Evolutionary conservation across 2,329 filamentous ascomycete species (phyloP), one percentile per base, ranked within the genome.

Genomic region (Verticillium tricorpus): DNA sequence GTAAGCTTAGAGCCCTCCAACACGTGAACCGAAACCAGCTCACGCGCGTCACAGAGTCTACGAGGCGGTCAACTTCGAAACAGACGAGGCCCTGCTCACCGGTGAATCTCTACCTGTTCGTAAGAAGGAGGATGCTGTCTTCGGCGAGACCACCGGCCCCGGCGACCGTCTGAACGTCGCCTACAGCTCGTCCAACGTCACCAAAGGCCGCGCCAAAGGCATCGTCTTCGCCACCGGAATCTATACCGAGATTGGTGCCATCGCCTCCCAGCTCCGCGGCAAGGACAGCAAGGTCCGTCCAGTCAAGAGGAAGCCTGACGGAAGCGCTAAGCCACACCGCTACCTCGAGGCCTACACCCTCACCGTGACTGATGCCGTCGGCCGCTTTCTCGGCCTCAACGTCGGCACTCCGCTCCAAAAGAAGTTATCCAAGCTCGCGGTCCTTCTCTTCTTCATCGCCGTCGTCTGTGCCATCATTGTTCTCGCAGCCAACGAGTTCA

Each of bases 331-430:
- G 65, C 79, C 81, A 58, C 74, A 80, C 35, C 78, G 80, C 66
- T 82, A 83, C 58, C 62, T 74, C 9, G 67, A 76, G 59, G 74
- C 74, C 12, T 71, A 70, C 59, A 65, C 65, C 9, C 64, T 77
- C 73, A 86, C 82, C 9, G 73, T 77, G 25, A 76, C 74, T n/a
- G 84, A 87, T 70, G 80, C 81, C 8, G 71, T 86, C 56, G 85
- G 84, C n/a, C 76, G 77, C 15, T 88, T 90, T 67, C 75, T 90
- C 1, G 87, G 88, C 55, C 79, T 89, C 61, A 86, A 82, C 62
- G 82, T 87, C 9, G 88, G 88, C 40, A 90, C 87, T 2, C 88
- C 87, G 1, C 77, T 90, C n/a, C 86, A 89, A 70, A 80, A 82
- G 62, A 89, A 86, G 66, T 77, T 90, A 17, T 87, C 85, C 28